A percentile compares a stretch with the other conserved stretches of the same genome.
Conservation (phyloP, 495 filamentous ascomycete genomes). For the Massariosphaeria phaeospora region DNA sequence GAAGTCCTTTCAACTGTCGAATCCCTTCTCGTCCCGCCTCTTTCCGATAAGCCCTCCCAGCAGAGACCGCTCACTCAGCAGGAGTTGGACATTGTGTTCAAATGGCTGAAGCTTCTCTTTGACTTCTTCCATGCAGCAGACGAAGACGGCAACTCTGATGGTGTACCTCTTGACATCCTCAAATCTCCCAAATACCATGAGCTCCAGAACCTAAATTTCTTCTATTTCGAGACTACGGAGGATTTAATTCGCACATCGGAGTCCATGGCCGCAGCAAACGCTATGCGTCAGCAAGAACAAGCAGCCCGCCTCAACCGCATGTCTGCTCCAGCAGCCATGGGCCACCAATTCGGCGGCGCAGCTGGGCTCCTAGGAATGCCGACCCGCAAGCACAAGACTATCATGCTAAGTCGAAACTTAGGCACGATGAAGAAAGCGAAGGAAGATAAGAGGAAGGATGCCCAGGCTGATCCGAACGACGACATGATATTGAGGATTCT, state of each 20-base stretch:
- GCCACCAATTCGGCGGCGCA: constrained; percentile 50
- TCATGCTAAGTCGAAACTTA: constrained; percentile 91
- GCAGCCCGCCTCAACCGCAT: constrained; percentile 56
- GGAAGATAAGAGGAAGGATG: constrained; percentile 89
- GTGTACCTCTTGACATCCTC: constrained; percentile 83
- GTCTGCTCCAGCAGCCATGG: constrained; percentile 63
- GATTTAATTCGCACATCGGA: constrained; percentile 89
- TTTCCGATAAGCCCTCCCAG: constrained; percentile 90
- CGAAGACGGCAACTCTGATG: constrained; percentile 77
- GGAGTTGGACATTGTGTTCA: constrained; percentile 91
- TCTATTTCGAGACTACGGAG: constrained; percentile 92
- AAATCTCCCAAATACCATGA: constrained; percentile 98
- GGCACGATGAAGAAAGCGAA: constrained; percentile 95
- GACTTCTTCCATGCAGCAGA: constrained; percentile 94
- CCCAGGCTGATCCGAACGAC: constrained; percentile 93
- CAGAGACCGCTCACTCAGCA: constrained; percentile 82
- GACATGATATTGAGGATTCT: constrained; percentile 97
- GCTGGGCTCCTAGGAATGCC: constrained; percentile 65
- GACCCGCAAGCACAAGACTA: constrained; percentile 77
- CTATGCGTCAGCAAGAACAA: constrained; percentile 66
- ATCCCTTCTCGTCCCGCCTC: constrained; percentile 80
- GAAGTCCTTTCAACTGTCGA: constrained; percentile 92
- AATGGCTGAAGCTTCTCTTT: constrained; percentile 81
- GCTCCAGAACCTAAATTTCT: constrained; percentile 91
- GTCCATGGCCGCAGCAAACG: constrained; percentile 85